phyloP scores from a whole-genome alignment of 1,139 yeast genomes.

The Yamadazyma triangularis region DNA sequence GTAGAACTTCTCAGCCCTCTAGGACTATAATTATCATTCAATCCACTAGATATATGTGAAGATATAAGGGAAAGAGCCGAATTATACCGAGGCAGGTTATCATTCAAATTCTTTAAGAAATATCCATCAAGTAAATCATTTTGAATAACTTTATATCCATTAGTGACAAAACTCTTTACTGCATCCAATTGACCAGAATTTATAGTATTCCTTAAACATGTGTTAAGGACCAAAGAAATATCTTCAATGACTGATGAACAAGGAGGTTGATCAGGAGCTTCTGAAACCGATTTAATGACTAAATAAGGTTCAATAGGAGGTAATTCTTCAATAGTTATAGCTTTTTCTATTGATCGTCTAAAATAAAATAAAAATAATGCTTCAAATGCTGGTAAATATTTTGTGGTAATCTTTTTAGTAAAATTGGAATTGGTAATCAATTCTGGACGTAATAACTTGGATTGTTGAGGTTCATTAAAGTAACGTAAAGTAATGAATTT shows the following conservation, averaged over 20 bases:
- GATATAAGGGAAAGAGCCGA: constrained; percentile 27
- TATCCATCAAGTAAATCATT: constrained; percentile 34
- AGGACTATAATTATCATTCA: constrained; percentile 14
- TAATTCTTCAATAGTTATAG: constrained; percentile 72
- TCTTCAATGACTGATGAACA: constrained; percentile 88
- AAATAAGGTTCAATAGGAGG: constrained; percentile 45
- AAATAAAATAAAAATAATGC: constrained; percentile 61
- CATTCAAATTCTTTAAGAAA: constrained; percentile 48
- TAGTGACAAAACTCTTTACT: constrained; percentile 46
- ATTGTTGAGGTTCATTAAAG: constrained; percentile 18
- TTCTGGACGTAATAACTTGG: constrained; percentile 27
- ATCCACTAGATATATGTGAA: constrained; percentile 13
- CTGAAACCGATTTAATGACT: constrained; percentile 8
- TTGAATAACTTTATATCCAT: constrained; percentile 27
- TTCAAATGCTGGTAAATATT: constrained; percentile 61
- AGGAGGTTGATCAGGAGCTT: constrained; percentile 53
- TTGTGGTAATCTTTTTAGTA: constrained; percentile 50
- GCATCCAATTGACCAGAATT: constrained; percentile 58
- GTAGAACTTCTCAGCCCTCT: constrained; percentile 39
- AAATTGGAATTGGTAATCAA: constrained; percentile 61
- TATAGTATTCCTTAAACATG: constrained; percentile 54
- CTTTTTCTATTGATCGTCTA: constrained; percentile 76
- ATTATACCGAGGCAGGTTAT: constrained; percentile 51
- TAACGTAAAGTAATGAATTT: constrained; percentile 69
- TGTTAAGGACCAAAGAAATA: constrained; percentile 65